Percentiles rank a stretch among this genome's conserved stretches.
Evolutionary conservation across 257 asterid genomes (phyloP).

Genomic region (Rauvolfia tetraphylla): DNA sequence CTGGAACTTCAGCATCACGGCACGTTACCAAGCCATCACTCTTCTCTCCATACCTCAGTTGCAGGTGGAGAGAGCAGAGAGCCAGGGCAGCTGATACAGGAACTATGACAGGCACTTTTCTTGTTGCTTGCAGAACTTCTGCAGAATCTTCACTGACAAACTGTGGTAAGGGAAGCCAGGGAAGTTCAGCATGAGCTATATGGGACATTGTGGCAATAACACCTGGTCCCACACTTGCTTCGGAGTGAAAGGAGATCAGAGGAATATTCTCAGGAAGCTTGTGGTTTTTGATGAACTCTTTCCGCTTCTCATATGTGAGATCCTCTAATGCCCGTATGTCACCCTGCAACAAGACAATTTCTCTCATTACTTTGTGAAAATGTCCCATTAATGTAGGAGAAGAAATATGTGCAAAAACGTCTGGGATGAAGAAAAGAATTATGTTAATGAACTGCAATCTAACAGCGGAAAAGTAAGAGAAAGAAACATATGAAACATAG

Average conservation of each 20-base stretch:
- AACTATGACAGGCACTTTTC: constrained; percentile 65
- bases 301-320: constrained; percentile 76
- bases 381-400: neutral
- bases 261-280: constrained; percentile 73
- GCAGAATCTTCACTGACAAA: constrained; percentile 33
- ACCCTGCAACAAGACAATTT: constrained; percentile 42
- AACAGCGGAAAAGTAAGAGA: neutral
- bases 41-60: constrained; percentile 83
- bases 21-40: constrained; percentile 95
- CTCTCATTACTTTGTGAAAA: neutral
- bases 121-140: constrained; percentile 35
- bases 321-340: constrained; percentile 85
- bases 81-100: constrained; percentile 85
- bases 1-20: constrained; percentile 95
- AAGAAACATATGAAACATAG: neutral
- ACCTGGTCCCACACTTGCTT: constrained; percentile 60
- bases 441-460: neutral
- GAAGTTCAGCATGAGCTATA: constrained; percentile 86
- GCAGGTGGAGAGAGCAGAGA: constrained; percentile 66
- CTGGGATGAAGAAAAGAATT: neutral
- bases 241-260: constrained; percentile 73
- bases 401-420: neutral
- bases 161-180: constrained; percentile 52
- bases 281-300: constrained; percentile 63
- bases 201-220: constrained; percentile 76